phyloP scores from a whole-genome alignment of 148 eudicot species.

The Camellia sinensis region DNA sequence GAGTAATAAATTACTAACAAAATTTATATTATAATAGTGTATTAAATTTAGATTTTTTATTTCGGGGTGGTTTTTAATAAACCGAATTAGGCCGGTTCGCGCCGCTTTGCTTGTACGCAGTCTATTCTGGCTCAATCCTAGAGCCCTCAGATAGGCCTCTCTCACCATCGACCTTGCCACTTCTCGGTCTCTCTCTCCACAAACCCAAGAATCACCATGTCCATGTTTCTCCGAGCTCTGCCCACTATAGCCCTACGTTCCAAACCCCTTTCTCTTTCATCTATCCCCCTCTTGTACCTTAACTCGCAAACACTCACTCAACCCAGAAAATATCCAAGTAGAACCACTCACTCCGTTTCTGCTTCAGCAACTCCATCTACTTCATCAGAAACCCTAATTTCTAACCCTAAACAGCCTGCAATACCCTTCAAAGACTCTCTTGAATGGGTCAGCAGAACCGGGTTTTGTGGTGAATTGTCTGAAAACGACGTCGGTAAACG shows the following conservation, averaged over 20 bases:
- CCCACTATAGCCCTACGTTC: conserved; percentile 41
- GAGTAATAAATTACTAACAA: too few species aligned
- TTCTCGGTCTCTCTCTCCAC: neutral
- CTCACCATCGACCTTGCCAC: neutral
- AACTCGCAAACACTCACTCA: conserved; percentile 21
- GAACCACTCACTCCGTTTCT: conserved; percentile 17
- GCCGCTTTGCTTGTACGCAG: too few species aligned
- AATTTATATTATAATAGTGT: too few species aligned
- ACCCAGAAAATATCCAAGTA: neutral
- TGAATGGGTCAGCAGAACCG: conserved; percentile 70
- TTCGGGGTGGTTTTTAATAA: too few species aligned
- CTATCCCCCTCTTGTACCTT: conserved; percentile 29
- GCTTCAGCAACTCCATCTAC: conserved; percentile 20
- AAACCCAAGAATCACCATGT: conserved; percentile 34
- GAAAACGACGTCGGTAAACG: conserved; percentile 66
- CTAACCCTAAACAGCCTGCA: conserved; percentile 22
- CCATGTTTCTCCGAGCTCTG: conserved; percentile 47
- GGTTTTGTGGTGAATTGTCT: conserved; percentile 64
- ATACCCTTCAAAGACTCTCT: conserved; percentile 33
- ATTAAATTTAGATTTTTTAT: too few species aligned
- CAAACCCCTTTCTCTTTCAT: conserved; percentile 30
- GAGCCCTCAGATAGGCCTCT: conserved; percentile 21
- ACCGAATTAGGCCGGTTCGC: too few species aligned
- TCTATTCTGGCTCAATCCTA: too few species aligned
- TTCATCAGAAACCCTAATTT: conserved; percentile 16